Percentiles rank a stretch among this genome's conserved stretches.
Evolutionary conservation across 441 rosid genomes (phyloP).

Genomic region (Metrosideros polymorpha): DNA sequence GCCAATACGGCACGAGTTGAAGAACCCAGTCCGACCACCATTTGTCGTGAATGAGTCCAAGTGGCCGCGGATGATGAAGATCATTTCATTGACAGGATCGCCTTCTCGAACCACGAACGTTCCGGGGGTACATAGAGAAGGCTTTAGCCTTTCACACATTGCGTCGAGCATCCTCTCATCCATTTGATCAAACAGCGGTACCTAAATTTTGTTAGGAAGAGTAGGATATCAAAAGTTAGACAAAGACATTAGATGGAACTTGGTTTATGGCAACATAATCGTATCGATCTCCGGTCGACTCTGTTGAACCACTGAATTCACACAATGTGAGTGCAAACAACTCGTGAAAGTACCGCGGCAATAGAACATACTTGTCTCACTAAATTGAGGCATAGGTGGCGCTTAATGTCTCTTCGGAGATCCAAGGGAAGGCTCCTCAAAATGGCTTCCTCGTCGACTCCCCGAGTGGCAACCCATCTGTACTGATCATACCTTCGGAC

Average conservation of each 20-base stretch:
- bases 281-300: not conserved
- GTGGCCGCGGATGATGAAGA: constrained; percentile 48
- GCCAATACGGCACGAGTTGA: constrained; percentile 40
- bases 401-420: constrained; percentile 42
- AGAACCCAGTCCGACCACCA: constrained; percentile 52
- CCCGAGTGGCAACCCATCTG: constrained; percentile 45
- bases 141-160: constrained; percentile 48
- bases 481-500: constrained; percentile 40
- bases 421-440: constrained; percentile 39
- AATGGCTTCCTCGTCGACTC: constrained; percentile 52
- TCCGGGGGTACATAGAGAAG: constrained; percentile 28
- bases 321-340: not conserved
- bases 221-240: not conserved
- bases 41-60: constrained; percentile 41
- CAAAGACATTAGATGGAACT: not conserved
- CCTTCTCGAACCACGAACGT: constrained; percentile 42
- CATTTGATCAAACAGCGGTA: constrained; percentile 50
- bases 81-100: constrained; percentile 49
- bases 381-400: constrained; percentile 57
- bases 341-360: not conserved
- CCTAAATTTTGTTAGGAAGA: constrained; percentile 14
- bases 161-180: constrained; percentile 52
- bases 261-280: not conserved
- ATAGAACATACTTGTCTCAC: constrained; percentile 31
- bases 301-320: not conserved